A percentile compares a stretch with the other conserved stretches of the same genome.
These are phyloP conservation scores for Trypanosoma boissoni DNA, from an alignment of 208 protist genomes.

Conservation along the genomic window DNA sequence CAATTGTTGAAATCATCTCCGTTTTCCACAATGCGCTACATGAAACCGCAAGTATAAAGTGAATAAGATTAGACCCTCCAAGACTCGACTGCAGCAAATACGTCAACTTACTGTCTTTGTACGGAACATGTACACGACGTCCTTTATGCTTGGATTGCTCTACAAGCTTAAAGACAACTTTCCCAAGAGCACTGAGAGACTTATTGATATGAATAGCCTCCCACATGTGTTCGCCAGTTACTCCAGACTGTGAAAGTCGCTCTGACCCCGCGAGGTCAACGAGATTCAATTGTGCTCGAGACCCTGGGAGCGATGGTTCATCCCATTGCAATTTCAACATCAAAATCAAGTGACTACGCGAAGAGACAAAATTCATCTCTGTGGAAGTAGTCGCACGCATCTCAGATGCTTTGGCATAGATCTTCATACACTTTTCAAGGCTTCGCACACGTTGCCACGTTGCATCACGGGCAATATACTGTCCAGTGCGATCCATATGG, in stretches of 20 bases:
- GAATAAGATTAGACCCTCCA: constrained; percentile 83
- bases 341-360: constrained; percentile 89
- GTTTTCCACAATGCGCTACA: constrained; percentile 72
- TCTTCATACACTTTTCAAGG: constrained; percentile 76
- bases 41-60: constrained; percentile 86
- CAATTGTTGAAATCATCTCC: constrained; percentile 87
- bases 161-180: constrained; percentile 90
- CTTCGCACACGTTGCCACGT: constrained; percentile 62
- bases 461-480: constrained; percentile 86
- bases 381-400: constrained; percentile 79
- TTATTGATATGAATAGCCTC: constrained; percentile 95
- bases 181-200: constrained; percentile 91
- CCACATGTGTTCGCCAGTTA: constrained; percentile 82
- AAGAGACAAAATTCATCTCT: constrained; percentile 91
- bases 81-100: constrained; percentile 89
- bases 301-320: constrained; percentile 79
- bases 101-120: constrained; percentile 94
- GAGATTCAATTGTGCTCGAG: constrained; percentile 88
- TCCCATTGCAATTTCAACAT: constrained; percentile 91
- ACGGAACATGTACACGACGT: constrained; percentile 86
- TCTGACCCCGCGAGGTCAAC: constrained; percentile 94
- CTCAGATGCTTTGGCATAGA: constrained; percentile 66
- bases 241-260: constrained; percentile 78
- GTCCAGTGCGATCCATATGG: constrained; percentile 82
- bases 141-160: constrained; percentile 80